A percentile compares a stretch with the other conserved stretches of the same genome.
These are phyloP conservation scores for Rugosomyces carneus DNA, from an alignment of 1,284 basidiomycete species.

Conservation along the genomic window DNA sequence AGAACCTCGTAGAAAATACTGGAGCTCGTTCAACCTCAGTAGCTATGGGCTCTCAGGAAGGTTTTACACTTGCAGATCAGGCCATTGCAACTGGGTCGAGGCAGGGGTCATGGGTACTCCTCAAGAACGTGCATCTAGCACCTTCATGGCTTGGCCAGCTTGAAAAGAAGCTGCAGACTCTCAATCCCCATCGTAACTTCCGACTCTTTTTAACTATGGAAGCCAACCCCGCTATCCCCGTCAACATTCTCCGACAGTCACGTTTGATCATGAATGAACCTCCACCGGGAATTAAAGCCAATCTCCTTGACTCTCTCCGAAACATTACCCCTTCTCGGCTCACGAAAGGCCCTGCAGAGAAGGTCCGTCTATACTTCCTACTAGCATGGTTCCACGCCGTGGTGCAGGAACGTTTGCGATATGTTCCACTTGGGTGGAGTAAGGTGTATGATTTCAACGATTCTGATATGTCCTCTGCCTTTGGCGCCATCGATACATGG, in stretches of 20 bases:
- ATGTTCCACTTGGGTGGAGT: constrained; percentile 92
- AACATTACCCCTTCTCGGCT: constrained; percentile 68
- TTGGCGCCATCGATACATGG: constrained; percentile 89
- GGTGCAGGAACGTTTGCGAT: constrained; percentile 91
- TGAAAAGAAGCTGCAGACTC: constrained; percentile 93
- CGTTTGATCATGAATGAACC: constrained; percentile 97
- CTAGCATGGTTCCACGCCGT: constrained; percentile 99
- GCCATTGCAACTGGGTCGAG: constrained; percentile 87
- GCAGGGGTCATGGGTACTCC: constrained; percentile 88
- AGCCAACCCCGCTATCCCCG: constrained; percentile 86
- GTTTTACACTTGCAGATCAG: constrained; percentile 90
- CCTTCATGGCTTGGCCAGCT: constrained; percentile 91
- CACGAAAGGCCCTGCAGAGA: constrained; percentile 83
- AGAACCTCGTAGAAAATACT: constrained; percentile 77
- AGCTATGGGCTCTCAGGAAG: constrained; percentile 98
- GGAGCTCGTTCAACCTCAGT: constrained; percentile 78
- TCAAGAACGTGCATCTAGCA: constrained; percentile 95
- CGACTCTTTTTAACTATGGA: constrained; percentile 97
- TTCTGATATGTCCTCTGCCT: constrained; percentile 92
- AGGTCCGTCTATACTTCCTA: constrained; percentile 85
- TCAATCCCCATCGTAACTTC: constrained; percentile 86
- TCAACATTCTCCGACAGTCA: constrained; percentile 93
- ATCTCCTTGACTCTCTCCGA: constrained; percentile 85
- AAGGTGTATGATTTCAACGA: constrained; percentile 97
- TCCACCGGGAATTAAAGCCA: constrained; percentile 92